These are phyloP conservation scores for Cyberlindnera mrakii DNA, from an alignment of 805 yeast species.

Conservation along the genomic window DNA sequence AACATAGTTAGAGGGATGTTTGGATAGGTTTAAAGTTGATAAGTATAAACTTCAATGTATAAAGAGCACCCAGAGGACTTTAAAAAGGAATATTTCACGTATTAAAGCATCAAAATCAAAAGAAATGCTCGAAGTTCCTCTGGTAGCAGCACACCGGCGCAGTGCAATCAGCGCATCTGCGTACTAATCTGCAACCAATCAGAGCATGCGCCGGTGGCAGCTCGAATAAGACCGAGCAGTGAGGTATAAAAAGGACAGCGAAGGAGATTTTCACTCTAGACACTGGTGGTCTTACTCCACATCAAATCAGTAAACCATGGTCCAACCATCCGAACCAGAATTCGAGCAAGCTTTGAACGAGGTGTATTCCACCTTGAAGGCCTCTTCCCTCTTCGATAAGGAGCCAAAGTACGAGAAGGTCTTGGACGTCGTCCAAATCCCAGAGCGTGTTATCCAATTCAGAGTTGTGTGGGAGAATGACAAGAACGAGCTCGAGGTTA, in stretches of 20 bases:
- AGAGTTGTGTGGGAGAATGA: conserved; percentile 98
- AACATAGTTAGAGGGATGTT: too few relatives aligned
- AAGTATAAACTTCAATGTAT: too few relatives aligned
- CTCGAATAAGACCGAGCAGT: conserved; percentile 5
- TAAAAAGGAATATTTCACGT: too few relatives aligned
- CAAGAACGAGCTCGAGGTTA: conserved; percentile 83
- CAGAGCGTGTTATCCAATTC: conserved; percentile 95
- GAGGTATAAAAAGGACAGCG: conserved; percentile 1
- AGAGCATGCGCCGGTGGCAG: conserved; percentile 1
- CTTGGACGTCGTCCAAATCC: conserved; percentile 84
- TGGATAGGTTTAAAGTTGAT: too few relatives aligned
- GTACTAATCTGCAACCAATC: conserved; percentile 19
- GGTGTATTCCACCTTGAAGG: conserved; percentile 80
- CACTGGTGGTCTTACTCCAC: background rate
- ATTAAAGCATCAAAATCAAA: background rate
- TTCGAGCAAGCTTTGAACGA: conserved; percentile 98
- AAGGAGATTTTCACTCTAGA: background rate
- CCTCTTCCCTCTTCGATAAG: conserved; percentile 82
- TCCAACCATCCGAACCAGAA: conserved; percentile 92
- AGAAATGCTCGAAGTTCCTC: background rate
- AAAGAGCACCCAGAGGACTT: too few relatives aligned
- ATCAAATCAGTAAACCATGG: conserved; percentile 39
- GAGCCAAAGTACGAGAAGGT: conserved; percentile 88
- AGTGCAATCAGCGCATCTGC: background rate
- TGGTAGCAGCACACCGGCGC: conserved; percentile 17